These are phyloP conservation scores for Punctularia strigosozonata DNA, from an alignment of 768 basidiomycete species.

Conservation along the genomic window DNA sequence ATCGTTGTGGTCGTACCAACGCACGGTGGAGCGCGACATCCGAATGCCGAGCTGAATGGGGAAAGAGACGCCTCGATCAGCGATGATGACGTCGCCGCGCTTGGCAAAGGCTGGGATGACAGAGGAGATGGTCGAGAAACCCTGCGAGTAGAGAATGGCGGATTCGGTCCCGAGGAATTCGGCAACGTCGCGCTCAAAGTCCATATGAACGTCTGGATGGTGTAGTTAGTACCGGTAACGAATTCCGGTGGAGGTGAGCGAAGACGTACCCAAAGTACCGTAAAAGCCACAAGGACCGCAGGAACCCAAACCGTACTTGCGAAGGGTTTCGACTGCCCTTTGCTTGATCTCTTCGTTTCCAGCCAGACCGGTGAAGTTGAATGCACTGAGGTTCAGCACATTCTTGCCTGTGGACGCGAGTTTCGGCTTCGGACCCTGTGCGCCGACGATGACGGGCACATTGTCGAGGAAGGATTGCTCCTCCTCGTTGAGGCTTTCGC, in stretches of 20 bases:
- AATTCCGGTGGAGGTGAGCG: not conserved
- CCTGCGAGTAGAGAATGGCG: slow-evolving; percentile 88
- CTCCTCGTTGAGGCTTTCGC: slow-evolving; percentile 40
- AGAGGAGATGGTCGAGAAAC: slow-evolving; percentile 83
- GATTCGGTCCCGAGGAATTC: slow-evolving; percentile 84
- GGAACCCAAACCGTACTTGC: slow-evolving; percentile 86
- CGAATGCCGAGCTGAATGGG: slow-evolving; percentile 93
- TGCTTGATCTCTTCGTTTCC: slow-evolving; percentile 84
- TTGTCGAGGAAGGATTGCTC: slow-evolving; percentile 62
- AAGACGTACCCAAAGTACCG: slow-evolving; percentile 73
- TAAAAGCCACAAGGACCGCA: slow-evolving; percentile 98
- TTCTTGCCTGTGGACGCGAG: slow-evolving; percentile 61
- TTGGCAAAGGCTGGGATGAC: slow-evolving; percentile 98
- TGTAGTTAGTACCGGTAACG: not conserved
- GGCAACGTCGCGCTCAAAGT: slow-evolving; percentile 81
- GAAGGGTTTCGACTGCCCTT: slow-evolving; percentile 69
- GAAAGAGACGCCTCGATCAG: slow-evolving; percentile 93
- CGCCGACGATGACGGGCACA: slow-evolving; percentile 69
- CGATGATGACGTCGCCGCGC: slow-evolving; percentile 95
- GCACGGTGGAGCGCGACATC: slow-evolving; percentile 81
- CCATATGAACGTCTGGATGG: slow-evolving; percentile 74
- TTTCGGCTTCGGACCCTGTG: slow-evolving; percentile 76
- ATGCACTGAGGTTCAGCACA: slow-evolving; percentile 76
- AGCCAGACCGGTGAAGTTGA: slow-evolving; percentile 86
- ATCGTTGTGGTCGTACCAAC: slow-evolving; percentile 97